These are phyloP conservation scores for Metschnikowia reukaufii DNA, from an alignment of 805 yeast species.

Conservation along the genomic window DNA sequence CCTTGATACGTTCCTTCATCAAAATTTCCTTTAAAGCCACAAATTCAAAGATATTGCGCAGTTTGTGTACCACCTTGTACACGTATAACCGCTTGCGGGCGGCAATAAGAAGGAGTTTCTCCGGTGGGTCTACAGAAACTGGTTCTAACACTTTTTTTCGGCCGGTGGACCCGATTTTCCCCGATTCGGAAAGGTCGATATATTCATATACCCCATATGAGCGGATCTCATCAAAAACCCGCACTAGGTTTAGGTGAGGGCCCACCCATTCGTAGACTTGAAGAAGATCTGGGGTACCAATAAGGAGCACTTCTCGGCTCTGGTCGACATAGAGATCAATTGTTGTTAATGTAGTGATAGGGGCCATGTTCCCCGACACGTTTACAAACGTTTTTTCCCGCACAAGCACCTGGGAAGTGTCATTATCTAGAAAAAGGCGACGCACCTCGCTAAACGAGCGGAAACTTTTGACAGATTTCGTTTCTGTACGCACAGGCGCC, in stretches of 20 bases:
- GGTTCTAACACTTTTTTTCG: background rate
- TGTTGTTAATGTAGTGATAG: slow-evolving; percentile 21
- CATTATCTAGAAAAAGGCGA: slow-evolving; percentile 23
- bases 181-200: background rate
- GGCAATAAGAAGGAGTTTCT: slow-evolving; percentile 27
- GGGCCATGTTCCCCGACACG: slow-evolving; percentile 18
- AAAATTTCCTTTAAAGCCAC: slow-evolving; percentile 24
- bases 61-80: slow-evolving; percentile 27
- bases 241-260: slow-evolving; percentile 32
- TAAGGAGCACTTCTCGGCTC: slow-evolving; percentile 26
- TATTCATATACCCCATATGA: background rate
- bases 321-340: slow-evolving; percentile 21
- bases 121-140: slow-evolving; percentile 3
- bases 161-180: background rate
- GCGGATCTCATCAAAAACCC: slow-evolving; percentile 27
- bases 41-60: slow-evolving; percentile 33
- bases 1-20: slow-evolving; percentile 33
- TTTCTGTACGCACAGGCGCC: slow-evolving; percentile 8
- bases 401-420: slow-evolving; percentile 17
- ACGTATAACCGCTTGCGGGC: slow-evolving; percentile 32
- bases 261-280: slow-evolving; percentile 33
- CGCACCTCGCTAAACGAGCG: slow-evolving; percentile 29
- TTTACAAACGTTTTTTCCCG: slow-evolving; percentile 25
- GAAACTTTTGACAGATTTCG: slow-evolving; percentile 18
- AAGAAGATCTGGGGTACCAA: slow-evolving; percentile 26